These are phyloP conservation scores for Pythium plurisporium DNA, from an alignment of 352 stramenopile species.

Conservation along the genomic window DNA sequence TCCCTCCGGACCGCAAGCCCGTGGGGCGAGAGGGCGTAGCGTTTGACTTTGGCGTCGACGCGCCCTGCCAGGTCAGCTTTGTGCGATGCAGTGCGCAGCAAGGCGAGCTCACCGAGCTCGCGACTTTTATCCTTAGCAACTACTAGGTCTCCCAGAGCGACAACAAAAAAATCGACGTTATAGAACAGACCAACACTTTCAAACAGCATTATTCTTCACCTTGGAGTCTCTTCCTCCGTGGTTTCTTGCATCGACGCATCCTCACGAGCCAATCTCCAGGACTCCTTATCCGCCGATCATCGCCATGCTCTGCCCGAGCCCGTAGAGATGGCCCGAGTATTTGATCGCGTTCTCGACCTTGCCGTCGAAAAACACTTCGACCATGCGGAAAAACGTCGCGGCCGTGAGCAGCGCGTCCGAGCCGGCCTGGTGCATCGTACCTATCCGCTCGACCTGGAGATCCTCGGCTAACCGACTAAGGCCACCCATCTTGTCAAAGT, in stretches of 20 bases:
- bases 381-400: conserved; percentile 91
- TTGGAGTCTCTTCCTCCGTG: neutral
- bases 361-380: conserved; percentile 84
- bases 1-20: neutral
- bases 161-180: neutral
- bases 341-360: conserved; percentile 80
- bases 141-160: neutral
- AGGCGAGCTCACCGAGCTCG: conserved; percentile 6
- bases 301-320: conserved; percentile 64
- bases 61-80: conserved; percentile 12
- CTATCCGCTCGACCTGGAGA: conserved; percentile 96
- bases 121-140: conserved; percentile 15
- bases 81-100: conserved; percentile 7
- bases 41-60: conserved; percentile 15
- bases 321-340: conserved; percentile 85
- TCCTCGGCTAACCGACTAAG: conserved; percentile 96
- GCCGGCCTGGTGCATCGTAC: conserved; percentile 98
- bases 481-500: conserved; percentile 97
- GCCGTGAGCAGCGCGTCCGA: conserved; percentile 97
- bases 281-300: conserved; percentile 21
- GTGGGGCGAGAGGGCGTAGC: neutral
- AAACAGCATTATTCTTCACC: neutral
- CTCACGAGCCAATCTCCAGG: too few relatives aligned
- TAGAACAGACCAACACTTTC: neutral
- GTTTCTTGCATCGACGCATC: too few relatives aligned